A percentile compares a stretch with the other conserved stretches of the same genome.
Conservation (phyloP, 805 yeast genomes). For the Barnettozyma siamensis region DNA sequence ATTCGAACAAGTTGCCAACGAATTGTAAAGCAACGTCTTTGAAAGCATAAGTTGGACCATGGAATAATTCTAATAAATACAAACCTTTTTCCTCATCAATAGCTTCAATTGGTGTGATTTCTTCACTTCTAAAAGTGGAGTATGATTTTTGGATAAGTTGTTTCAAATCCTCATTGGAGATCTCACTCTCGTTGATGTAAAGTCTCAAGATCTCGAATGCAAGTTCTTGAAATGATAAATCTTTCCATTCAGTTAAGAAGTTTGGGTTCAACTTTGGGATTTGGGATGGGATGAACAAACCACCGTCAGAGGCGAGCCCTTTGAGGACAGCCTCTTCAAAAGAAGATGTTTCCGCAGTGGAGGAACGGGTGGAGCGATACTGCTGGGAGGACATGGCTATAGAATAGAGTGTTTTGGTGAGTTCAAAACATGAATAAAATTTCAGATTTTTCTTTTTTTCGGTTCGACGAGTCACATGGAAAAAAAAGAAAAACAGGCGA, state of each 20-base stretch:
- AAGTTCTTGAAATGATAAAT: conserved; percentile 73
- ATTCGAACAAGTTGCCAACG: conserved; percentile 95
- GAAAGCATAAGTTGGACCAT: conserved; percentile 98
- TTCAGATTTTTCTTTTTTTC: neutral
- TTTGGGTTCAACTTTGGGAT: conserved; percentile 61
- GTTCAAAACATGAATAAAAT: too few relatives aligned
- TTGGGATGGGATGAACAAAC: conserved; percentile 80
- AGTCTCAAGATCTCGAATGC: conserved; percentile 83
- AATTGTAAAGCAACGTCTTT: conserved; percentile 98
- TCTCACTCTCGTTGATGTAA: conserved; percentile 69
- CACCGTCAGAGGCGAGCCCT: conserved; percentile 96
- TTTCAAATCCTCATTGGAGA: conserved; percentile 62
- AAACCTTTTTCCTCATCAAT: conserved; percentile 54
- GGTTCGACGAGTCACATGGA: neutral
- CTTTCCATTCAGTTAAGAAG: conserved; percentile 61
- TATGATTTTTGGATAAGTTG: conserved; percentile 65
- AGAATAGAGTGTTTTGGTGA: too few relatives aligned
- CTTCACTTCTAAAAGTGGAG: conserved; percentile 80
- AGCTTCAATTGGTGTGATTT: conserved; percentile 79
- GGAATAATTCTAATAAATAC: conserved; percentile 87
- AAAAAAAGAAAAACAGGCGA: too few relatives aligned
- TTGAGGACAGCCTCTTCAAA: conserved; percentile 81
- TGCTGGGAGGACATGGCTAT: conserved; percentile 38
- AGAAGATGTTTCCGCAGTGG: conserved; percentile 43
- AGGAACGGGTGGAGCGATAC: conserved; percentile 78